phyloP scores from a whole-genome alignment of 2,329 filamentous ascomycete species.

The Ascochyta lentis region DNA sequence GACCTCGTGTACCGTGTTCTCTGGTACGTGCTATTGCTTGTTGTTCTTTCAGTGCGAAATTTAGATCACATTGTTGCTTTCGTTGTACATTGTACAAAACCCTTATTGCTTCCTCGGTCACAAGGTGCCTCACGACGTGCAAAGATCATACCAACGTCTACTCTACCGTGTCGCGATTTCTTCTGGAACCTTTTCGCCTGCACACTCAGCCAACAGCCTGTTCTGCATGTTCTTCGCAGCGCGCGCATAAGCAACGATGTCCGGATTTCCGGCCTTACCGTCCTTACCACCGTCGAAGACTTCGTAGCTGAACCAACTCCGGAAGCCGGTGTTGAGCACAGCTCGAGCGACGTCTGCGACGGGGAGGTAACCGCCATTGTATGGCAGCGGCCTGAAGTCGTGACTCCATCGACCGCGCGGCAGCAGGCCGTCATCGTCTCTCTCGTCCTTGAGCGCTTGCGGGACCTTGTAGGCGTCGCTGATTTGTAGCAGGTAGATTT shows the following conservation, averaged over 20 bases:
- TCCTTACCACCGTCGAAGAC: conserved; percentile 69
- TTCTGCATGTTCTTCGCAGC: conserved; percentile 59
- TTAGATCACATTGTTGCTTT: no score
- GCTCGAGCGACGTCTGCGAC: conserved; percentile 69
- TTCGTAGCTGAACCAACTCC: conserved; percentile 72
- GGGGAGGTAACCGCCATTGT: conserved; percentile 73
- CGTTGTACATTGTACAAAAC: no score
- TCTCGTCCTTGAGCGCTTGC: conserved; percentile 60
- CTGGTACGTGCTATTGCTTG: background rate
- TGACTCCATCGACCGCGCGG: conserved; percentile 74
- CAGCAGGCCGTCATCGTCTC: conserved; percentile 60
- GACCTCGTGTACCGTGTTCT: background rate
- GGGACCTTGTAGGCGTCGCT: conserved; percentile 73
- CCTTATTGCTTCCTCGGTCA: no score
- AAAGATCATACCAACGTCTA: background rate
- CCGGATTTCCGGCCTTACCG: conserved; percentile 61
- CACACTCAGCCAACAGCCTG: conserved; percentile 44
- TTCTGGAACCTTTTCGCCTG: conserved; percentile 27
- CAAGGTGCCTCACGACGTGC: background rate
- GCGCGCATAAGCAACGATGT: conserved; percentile 58
- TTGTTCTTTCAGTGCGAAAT: background rate
- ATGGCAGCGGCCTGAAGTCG: conserved; percentile 72
- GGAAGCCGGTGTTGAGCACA: conserved; percentile 71
- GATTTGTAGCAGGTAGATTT: conserved; percentile 78
- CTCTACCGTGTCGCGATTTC: conserved; percentile 21